Conservation (phyloP, 345 rosid genomes). For the Anacardium occidentale region DNA sequence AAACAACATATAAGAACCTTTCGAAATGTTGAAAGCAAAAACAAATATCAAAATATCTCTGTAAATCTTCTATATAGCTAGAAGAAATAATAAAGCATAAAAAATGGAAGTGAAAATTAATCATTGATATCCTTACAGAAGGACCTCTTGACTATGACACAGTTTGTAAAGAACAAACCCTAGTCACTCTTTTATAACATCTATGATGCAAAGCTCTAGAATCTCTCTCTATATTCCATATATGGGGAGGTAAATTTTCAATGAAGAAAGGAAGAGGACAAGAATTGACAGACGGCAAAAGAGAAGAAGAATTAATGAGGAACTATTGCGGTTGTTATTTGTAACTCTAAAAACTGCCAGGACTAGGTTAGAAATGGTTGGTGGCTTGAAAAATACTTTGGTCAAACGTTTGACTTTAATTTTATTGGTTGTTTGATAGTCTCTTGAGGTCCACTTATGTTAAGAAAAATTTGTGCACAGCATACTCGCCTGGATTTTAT, state of each 20-base stretch:
- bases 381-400: not conserved
- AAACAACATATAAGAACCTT: too few relatives aligned
- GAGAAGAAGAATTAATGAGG: not conserved
- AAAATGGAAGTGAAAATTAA: not conserved
- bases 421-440: too few relatives aligned
- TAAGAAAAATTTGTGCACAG: not conserved
- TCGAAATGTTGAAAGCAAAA: too few relatives aligned
- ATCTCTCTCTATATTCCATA: too few relatives aligned
- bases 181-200: not conserved
- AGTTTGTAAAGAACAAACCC: not conserved
- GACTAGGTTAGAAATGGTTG: not conserved
- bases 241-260: too few relatives aligned
- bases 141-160: not conserved
- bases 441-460: not conserved
- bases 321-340: not conserved
- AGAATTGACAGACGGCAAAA: not conserved
- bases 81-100: not conserved
- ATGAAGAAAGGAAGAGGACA: not conserved
- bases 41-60: not conserved
- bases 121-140: not conserved
- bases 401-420: not conserved
- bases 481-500: too few relatives aligned
- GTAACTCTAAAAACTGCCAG: not conserved
- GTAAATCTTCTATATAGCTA: not conserved
- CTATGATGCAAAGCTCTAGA: not conserved